A percentile compares a stretch with the other conserved stretches of the same genome.
These are phyloP conservation scores for Verticillium longisporum DNA, from an alignment of 2,329 filamentous ascomycete species.

Conservation along the genomic window DNA sequence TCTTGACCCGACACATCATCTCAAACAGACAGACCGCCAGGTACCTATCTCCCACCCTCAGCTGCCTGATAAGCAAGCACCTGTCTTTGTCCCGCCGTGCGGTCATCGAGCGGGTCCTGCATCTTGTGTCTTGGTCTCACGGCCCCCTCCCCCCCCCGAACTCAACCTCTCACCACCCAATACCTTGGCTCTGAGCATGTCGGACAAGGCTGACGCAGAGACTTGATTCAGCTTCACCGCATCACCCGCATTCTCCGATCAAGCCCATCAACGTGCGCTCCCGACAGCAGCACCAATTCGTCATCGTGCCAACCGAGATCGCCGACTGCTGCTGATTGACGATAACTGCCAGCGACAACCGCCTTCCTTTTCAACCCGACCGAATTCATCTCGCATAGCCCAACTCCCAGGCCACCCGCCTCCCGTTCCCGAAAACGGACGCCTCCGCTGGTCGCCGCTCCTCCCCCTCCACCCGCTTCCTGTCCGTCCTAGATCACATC, in stretches of 20 bases:
- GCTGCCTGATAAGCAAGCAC: background rate
- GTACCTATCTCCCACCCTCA: background rate
- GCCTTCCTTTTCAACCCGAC: background rate
- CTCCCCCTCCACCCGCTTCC: slow-evolving; percentile 35
- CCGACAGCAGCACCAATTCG: background rate
- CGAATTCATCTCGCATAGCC: background rate
- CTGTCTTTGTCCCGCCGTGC: background rate
- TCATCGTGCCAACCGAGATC: background rate
- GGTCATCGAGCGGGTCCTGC: background rate
- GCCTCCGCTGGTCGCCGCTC: slow-evolving; percentile 35
- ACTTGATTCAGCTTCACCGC: slow-evolving; percentile 1
- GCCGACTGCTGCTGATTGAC: background rate
- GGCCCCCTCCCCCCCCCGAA: background rate
- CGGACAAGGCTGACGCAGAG: slow-evolving; percentile 2
- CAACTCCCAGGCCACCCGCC: background rate
- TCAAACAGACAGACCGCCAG: background rate
- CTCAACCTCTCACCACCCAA: background rate
- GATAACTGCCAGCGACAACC: background rate
- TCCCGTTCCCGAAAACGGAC: slow-evolving; percentile 36
- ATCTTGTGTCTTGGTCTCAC: background rate
- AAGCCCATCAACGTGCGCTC: background rate
- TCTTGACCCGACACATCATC: background rate
- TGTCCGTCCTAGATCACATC: slow-evolving; percentile 42
- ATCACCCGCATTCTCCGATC: background rate
- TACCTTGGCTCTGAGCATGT: background rate